A percentile compares a stretch with the other conserved stretches of the same genome.
phyloP scores from a whole-genome alignment of 441 rosid species.

The Eruca vesicaria region DNA sequence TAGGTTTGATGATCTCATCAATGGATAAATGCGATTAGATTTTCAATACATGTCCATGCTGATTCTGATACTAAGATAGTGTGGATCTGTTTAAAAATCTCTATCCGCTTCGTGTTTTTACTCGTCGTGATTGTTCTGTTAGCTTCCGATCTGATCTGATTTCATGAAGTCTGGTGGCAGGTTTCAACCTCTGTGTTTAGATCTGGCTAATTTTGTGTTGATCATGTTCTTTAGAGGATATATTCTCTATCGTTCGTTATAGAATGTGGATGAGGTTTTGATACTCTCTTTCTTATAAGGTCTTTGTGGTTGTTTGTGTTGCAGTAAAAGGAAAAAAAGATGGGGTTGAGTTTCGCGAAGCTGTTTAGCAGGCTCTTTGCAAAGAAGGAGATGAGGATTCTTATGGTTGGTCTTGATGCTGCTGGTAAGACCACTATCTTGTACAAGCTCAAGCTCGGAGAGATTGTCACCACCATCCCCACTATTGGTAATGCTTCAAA shows the following conservation, averaged over 20 bases:
- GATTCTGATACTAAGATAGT: neutral
- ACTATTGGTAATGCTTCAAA: constrained; percentile 61
- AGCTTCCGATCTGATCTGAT: neutral
- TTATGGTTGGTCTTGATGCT: constrained; percentile 95
- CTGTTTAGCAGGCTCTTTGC: constrained; percentile 84
- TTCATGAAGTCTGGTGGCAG: too few species aligned
- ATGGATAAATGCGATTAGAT: neutral
- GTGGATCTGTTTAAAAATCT: constrained; percentile 12
- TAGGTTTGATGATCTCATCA: neutral
- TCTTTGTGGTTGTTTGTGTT: neutral
- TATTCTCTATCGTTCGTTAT: neutral
- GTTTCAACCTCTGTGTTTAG: neutral
- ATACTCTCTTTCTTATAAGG: neutral
- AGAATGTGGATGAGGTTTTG: neutral
- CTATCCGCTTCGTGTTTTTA: neutral
- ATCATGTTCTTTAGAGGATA: neutral
- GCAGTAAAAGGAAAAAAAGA: constrained; percentile 25
- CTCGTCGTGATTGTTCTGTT: neutral
- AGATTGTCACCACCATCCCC: constrained; percentile 86
- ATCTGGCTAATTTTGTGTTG: constrained; percentile 25
- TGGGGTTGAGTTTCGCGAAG: constrained; percentile 80
- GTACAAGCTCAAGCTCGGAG: constrained; percentile 90
- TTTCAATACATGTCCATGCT: too few species aligned
- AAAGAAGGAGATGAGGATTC: constrained; percentile 84
- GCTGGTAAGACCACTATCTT: constrained; percentile 95